Evolutionary conservation across 352 stramenopile species (phyloP).

Genomic region (Globisporangium lucens): DNA sequence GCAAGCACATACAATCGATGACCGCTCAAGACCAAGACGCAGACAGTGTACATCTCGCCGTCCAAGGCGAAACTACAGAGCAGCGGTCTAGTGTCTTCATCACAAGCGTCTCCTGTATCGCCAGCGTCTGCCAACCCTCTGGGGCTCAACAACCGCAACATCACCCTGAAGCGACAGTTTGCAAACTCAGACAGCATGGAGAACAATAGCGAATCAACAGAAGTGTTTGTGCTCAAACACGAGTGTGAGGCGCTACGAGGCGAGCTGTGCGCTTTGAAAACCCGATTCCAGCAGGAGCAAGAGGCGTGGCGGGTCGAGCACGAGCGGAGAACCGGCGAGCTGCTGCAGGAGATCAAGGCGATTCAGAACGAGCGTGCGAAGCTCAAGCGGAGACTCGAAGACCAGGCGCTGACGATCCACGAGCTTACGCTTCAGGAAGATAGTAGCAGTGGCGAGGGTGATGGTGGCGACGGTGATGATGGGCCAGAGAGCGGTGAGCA

Average conservation of each 20-base stretch:
- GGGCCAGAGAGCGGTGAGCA: conserved; percentile 22
- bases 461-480: not conserved
- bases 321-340: conserved; percentile 30
- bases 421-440: conserved; percentile 78
- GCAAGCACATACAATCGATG: conserved; percentile 75
- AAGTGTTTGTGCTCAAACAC: conserved; percentile 23
- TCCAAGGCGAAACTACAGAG: conserved; percentile 19
- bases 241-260: conserved; percentile 29
- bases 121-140: conserved; percentile 12
- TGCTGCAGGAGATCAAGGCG: conserved; percentile 37
- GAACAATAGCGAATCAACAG: not conserved
- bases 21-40: conserved; percentile 45
- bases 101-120: conserved; percentile 9
- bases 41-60: conserved; percentile 33
- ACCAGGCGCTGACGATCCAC: conserved; percentile 73
- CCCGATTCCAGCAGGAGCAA: conserved; percentile 23
- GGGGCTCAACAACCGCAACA: not conserved
- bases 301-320: conserved; percentile 28
- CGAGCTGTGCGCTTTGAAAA: conserved; percentile 26
- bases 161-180: not conserved
- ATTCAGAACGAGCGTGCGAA: conserved; percentile 42
- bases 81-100: not conserved
- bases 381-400: conserved; percentile 43
- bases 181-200: not conserved
- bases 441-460: not conserved